Conservation (phyloP, 2,329 filamentous ascomycete genomes). For the Blumeria graminis region DNA sequence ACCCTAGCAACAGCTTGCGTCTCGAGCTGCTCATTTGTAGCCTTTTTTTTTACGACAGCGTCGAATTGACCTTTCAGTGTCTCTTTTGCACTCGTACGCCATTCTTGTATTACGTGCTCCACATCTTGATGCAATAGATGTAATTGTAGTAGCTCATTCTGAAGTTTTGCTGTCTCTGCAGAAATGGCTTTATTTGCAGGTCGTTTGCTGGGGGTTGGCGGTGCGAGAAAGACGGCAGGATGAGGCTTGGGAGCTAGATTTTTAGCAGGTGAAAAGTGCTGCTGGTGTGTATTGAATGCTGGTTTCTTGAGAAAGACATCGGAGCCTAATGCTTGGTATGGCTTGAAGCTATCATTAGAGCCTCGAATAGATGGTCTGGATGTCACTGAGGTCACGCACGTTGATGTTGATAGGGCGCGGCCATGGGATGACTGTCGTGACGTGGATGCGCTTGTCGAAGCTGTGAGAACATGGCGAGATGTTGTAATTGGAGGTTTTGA, state of each 20-base stretch:
- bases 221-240: slow-evolving; percentile 30
- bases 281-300: slow-evolving; percentile 35
- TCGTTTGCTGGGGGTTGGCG: slow-evolving; percentile 35
- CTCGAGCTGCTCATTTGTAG: slow-evolving; percentile 19
- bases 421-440: slow-evolving; percentile 7
- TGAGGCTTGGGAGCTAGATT: slow-evolving; percentile 34
- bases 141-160: slow-evolving; percentile 40
- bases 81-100: slow-evolving; percentile 29
- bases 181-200: slow-evolving; percentile 34
- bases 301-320: slow-evolving; percentile 10
- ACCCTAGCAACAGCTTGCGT: slow-evolving; percentile 23
- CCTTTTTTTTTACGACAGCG: slow-evolving; percentile 14
- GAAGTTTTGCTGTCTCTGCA: slow-evolving; percentile 31
- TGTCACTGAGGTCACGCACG: slow-evolving; percentile 3
- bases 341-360: background rate
- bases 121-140: slow-evolving; percentile 37
- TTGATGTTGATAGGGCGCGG: slow-evolving; percentile 11
- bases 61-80: slow-evolving; percentile 24
- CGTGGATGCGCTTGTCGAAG: slow-evolving; percentile 7
- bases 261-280: slow-evolving; percentile 43
- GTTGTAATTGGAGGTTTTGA: slow-evolving; percentile 10
- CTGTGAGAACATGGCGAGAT: slow-evolving; percentile 11
- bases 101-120: slow-evolving; percentile 20
- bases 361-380: slow-evolving; percentile 7
- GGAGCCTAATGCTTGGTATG: background rate